These are phyloP conservation scores for Pythium grandisporangium DNA, from an alignment of 352 stramenopile species.

Conservation along the genomic window DNA sequence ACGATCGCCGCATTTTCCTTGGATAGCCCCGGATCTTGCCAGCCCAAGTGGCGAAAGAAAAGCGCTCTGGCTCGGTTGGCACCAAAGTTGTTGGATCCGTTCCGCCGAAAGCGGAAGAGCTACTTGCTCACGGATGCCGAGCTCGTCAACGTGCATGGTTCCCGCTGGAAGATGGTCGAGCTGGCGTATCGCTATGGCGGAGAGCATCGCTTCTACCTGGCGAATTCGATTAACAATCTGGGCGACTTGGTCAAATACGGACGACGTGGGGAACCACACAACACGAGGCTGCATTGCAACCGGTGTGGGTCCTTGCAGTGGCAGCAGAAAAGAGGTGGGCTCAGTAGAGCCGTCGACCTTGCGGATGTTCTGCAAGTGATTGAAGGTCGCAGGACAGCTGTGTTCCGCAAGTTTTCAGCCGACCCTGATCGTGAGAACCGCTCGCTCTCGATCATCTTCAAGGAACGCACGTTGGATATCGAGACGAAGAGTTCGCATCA, in stretches of 20 bases:
- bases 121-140: conserved; percentile 78
- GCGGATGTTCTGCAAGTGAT: conserved; percentile 60
- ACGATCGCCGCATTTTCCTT: not conserved
- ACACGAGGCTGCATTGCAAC: conserved; percentile 73
- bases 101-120: conserved; percentile 62
- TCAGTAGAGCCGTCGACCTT: conserved; percentile 66
- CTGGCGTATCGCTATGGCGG: conserved; percentile 78
- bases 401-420: conserved; percentile 72
- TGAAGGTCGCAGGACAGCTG: conserved; percentile 53
- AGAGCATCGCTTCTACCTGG: conserved; percentile 76
- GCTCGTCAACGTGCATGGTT: conserved; percentile 66
- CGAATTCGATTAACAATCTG: conserved; percentile 86
- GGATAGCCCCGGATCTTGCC: not conserved
- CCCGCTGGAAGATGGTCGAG: conserved; percentile 82
- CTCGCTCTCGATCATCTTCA: conserved; percentile 75
- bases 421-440: conserved; percentile 26
- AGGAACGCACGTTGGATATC: conserved; percentile 65
- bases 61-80: conserved; percentile 46
- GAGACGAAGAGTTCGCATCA: conserved; percentile 68
- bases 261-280: conserved; percentile 53
- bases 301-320: conserved; percentile 74
- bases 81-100: conserved; percentile 46
- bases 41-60: conserved; percentile 27
- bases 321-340: conserved; percentile 74
- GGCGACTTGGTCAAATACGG: conserved; percentile 76